Base-by-base conservation (phyloP, 805 yeast genomes). In the Blastobotrys mokoenaii region DNA sequence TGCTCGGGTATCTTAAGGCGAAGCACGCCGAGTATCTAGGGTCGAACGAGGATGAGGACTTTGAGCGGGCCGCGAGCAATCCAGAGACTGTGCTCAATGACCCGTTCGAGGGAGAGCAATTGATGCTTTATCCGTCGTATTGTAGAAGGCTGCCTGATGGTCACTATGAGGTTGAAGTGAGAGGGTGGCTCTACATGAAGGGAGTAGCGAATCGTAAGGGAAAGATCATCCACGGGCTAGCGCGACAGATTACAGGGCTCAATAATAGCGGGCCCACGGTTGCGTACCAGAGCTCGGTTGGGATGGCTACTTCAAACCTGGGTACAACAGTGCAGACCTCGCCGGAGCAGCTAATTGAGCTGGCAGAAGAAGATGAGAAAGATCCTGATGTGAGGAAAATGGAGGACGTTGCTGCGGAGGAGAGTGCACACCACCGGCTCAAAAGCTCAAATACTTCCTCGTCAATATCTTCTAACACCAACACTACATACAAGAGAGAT, bases 191-290 rank as follows among this genome's bases (percentile, higher is more conserved):
- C 22, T 72, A 57, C 44, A 70, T 84, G 36, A 86, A 88, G 0
- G 94, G 94, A 1, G 67, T 73, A 7, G 74, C 79, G 70, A 73
- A 76, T 27, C 69, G 94, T 36, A 86, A 82, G 56, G 86, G 87
- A 61, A 67, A 80, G 47, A 60, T 89, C 38, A 68, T 89, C 29
- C 60, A 83, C 17, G 72, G 87, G 0, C 63, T 87, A 38, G 85
- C 87, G 2, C 76, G 77, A 48, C 87, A 84, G 60, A 66, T 84
- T 41, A 74, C 80, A 0, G 75, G 77, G 41, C 46, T 53, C 40
- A 22, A 22, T 6, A 29, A 16, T 25, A 29, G 22, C 14, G 16
- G n/a, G 18, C n/a, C 15, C 15, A 20, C 31, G 8, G 31, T 16
- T 11, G 3, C 36, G 3, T 15, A 18, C 8, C 29, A 17, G n/a